Evolutionary conservation across 2,329 filamentous ascomycete genomes (phyloP), one percentile per base, ranked within the genome.

Genomic region (Claviceps sp.): DNA sequence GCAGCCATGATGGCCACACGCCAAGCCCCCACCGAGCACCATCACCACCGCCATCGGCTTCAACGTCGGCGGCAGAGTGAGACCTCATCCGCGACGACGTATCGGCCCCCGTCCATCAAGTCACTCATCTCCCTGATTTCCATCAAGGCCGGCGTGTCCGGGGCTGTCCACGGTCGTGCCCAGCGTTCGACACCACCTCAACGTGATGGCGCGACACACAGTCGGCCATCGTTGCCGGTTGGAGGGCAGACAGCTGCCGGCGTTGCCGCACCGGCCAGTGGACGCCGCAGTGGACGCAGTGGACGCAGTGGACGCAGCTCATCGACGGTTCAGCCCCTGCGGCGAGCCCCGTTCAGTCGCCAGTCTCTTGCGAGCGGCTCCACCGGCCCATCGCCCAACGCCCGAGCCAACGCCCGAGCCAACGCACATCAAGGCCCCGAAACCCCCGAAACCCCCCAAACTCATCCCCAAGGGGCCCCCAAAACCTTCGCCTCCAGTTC

Each of bases 151-250:
- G 16, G 24, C 49, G 7, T 13, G 38, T 37, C 51, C 41, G 46
- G 30, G 30, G 30, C 47, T 30, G 43, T n/a, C 20, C 30, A 37
- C 20, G 22, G 41, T 24, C 51, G 22, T 37, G 40, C 51, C 45
- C 51, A 41, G 30, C 46, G 34, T 4, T 52, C 47, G 16, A 37
- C 47, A 22, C 11, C 42, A 14, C 26, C 50, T 9, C n/a, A 46
- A 30, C 22, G 4, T 55, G 61, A 34, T 56, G 63, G 64, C 56
- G 62, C 64, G 54, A 59, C 61, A 56, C 60, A 63, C 55, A 64
- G 59, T 50, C 60, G 58, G 5, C 49, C 47, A 22, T 52, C 42
- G 8, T 6, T 8, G 6, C 42, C 16, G 24, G 7, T 24, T 34
- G 30, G 30, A 34, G 30, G 30, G 9, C 30, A 34, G 30, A 34